A percentile compares a stretch with the other conserved stretches of the same genome.
Evolutionary conservation across 2,329 filamentous ascomycete genomes (phyloP).

Genomic region (Diaporthe citriasiana): DNA sequence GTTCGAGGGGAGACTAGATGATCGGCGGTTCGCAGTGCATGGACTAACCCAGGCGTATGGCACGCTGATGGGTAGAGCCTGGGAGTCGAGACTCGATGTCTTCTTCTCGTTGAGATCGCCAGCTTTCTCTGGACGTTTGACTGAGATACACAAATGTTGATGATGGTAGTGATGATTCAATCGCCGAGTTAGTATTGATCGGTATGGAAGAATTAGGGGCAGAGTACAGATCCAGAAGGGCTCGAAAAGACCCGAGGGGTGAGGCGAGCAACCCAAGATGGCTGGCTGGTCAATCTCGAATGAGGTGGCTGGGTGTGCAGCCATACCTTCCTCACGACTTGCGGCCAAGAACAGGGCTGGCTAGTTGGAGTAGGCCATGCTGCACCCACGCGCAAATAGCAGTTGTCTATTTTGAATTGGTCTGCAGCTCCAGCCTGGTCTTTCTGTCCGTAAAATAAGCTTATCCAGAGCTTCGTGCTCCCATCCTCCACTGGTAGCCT

Average conservation of each 20-base stretch:
- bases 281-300: conserved; percentile 38
- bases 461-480: background rate
- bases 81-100: background rate
- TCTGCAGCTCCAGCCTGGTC: background rate
- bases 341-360: conserved; percentile 25
- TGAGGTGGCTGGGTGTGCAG: conserved; percentile 41
- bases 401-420: background rate
- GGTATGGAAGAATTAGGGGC: too few relatives aligned
- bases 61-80: background rate
- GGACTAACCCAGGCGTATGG: background rate
- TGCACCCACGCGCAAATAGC: background rate
- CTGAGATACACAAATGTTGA: background rate
- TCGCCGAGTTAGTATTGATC: background rate
- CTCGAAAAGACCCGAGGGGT: background rate
- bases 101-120: background rate
- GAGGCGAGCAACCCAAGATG: conserved; percentile 16
- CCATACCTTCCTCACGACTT: conserved; percentile 19
- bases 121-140: background rate
- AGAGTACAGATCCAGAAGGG: conserved; percentile 4
- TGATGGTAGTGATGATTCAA: background rate
- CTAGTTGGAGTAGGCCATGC: conserved; percentile 13
- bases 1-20: background rate
- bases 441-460: background rate
- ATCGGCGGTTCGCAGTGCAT: background rate
- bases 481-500: background rate